Percentiles rank a stretch among this genome's conserved stretches.
phyloP scores from a whole-genome alignment of 2,329 filamentous ascomycete species.

The Calonectria crousiana region DNA sequence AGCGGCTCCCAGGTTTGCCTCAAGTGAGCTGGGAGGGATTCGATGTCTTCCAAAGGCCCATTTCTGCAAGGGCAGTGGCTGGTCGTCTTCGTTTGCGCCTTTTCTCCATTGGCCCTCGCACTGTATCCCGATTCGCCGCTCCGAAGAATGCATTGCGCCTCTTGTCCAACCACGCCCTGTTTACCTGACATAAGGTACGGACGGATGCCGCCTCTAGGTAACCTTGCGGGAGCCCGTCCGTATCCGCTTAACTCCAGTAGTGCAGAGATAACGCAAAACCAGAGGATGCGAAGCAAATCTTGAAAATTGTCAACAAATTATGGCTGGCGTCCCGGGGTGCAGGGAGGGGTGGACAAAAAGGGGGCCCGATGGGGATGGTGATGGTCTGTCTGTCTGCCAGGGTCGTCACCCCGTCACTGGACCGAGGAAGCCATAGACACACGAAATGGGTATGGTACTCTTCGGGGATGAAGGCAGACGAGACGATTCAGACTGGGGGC shows the following conservation, averaged over 20 bases:
- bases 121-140: slow-evolving; percentile 20
- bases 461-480: slow-evolving; percentile 3
- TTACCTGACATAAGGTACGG: neutral
- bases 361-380: slow-evolving; percentile 31
- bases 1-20: neutral
- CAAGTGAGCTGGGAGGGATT: slow-evolving; percentile 2
- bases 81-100: slow-evolving; percentile 36
- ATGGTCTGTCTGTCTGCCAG: slow-evolving; percentile 35
- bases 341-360: slow-evolving; percentile 35
- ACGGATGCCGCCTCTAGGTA: slow-evolving; percentile 1
- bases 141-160: slow-evolving; percentile 6
- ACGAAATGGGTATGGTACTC: slow-evolving; percentile 2
- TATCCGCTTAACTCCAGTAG: slow-evolving; percentile 19
- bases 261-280: slow-evolving; percentile 9
- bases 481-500: slow-evolving; percentile 14
- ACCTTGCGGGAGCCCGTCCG: slow-evolving; percentile 14
- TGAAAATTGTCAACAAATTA: slow-evolving; percentile 20
- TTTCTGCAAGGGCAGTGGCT: slow-evolving; percentile 44
- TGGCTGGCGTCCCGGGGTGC: slow-evolving; percentile 15
- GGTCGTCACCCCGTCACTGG: slow-evolving; percentile 31
- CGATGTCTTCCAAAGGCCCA: slow-evolving; percentile 10
- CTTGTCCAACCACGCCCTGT: neutral
- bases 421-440: slow-evolving; percentile 13
- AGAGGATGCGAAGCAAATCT: slow-evolving; percentile 7
- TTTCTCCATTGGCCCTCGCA: slow-evolving; percentile 39